phyloP scores from a whole-genome alignment of 192 early-diverging fungal genomes.

The Entrophospora sp. region DNA sequence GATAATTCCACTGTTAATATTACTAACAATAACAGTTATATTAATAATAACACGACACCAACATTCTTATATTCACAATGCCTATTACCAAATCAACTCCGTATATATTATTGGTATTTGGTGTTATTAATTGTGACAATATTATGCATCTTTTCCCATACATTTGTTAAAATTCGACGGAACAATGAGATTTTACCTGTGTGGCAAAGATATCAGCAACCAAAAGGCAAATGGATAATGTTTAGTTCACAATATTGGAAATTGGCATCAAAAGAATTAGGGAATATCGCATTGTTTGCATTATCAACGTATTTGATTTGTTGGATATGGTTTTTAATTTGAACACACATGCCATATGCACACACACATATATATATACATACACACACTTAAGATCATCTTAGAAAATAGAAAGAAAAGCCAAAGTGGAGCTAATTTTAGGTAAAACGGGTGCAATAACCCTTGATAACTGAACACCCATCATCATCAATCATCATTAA shows the following conservation, averaged over 20 bases:
- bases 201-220: conserved; percentile 1
- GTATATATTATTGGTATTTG: conserved; percentile 37
- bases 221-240: not conserved
- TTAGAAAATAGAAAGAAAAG: too few species aligned
- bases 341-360: too few species aligned
- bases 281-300: not conserved
- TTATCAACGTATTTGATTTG: not conserved
- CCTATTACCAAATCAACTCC: conserved; percentile 59
- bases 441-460: too few species aligned
- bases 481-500: too few species aligned
- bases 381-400: too few species aligned
- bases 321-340: conserved; percentile 12
- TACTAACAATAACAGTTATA: too few species aligned
- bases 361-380: too few species aligned
- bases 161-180: conserved; percentile 1
- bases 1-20: conserved; percentile 15
- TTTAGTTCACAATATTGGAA: conserved; percentile 5
- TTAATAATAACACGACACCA: too few species aligned
- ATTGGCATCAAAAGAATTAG: not conserved
- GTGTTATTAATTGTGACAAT: conserved; percentile 15
- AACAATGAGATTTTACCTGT: not conserved
- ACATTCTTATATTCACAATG: conserved; percentile 44
- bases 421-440: too few species aligned
- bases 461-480: too few species aligned
- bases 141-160: conserved; percentile 20